Percentiles rank a stretch among this genome's conserved stretches.
Conservation (phyloP, 202 grass and related monocot genomes). For the Musa balbisiana region DNA sequence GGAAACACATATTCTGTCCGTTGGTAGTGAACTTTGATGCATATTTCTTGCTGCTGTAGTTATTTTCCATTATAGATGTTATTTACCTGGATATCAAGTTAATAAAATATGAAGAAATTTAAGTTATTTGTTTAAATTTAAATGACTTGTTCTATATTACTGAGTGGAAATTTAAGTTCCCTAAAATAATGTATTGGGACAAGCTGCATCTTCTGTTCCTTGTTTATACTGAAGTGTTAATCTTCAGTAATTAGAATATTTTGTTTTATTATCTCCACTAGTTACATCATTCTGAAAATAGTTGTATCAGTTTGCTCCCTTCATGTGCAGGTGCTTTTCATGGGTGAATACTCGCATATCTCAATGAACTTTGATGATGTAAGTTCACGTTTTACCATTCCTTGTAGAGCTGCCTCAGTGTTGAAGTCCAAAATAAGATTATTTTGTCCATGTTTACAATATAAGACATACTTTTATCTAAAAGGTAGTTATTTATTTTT, state of each 20-base stretch:
- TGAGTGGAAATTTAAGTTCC: background rate
- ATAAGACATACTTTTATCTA: background rate
- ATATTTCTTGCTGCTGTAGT: no score
- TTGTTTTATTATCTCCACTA: background rate
- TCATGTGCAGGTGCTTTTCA: constrained; percentile 73
- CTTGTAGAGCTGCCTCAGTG: background rate
- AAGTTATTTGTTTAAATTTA: background rate
- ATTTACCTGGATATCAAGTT: no score
- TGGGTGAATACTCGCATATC: constrained; percentile 88
- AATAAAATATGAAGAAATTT: no score
- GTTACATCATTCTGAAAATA: background rate
- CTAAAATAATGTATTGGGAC: background rate
- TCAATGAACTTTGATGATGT: constrained; percentile 93
- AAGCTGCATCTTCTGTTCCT: background rate
- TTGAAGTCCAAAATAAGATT: background rate
- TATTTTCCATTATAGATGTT: no score
- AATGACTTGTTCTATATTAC: background rate
- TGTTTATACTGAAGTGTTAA: background rate
- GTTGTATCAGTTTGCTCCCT: background rate
- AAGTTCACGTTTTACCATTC: constrained; percentile 30
- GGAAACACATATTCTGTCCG: no score
- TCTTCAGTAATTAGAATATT: background rate
- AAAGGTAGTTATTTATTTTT: no score
- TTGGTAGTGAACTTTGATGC: no score
- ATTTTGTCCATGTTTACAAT: background rate